These are phyloP conservation scores for Linaria vulgaris DNA, from an alignment of 257 asterid genomes.

Conservation along the genomic window DNA sequence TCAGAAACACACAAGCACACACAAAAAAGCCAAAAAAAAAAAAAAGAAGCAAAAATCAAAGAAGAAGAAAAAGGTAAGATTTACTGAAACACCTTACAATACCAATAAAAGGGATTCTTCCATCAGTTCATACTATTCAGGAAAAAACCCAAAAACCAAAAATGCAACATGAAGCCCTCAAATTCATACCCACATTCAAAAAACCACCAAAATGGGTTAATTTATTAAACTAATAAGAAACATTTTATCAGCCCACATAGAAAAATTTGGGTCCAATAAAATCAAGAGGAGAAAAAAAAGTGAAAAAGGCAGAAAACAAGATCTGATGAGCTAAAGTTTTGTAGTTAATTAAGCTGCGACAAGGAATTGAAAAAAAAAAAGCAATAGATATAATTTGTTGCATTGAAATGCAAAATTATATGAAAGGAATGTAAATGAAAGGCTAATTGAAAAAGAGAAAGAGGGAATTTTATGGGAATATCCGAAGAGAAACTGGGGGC, in stretches of 20 bases:
- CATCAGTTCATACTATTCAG: conserved; percentile 18
- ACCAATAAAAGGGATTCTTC: conserved; percentile 3
- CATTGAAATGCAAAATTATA: conserved; percentile 10
- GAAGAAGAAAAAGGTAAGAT: background rate
- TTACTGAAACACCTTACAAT: conserved; percentile 8
- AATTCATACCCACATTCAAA: conserved; percentile 20
- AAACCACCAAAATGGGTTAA: background rate
- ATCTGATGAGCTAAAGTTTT: conserved; percentile 20
- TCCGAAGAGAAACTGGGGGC: conserved; percentile 45
- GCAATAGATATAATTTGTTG: background rate
- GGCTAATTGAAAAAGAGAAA: conserved; percentile 2
- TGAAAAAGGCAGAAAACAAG: conserved; percentile 6
- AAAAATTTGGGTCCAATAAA: background rate
- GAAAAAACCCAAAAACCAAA: conserved; percentile 29
- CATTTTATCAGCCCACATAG: background rate
- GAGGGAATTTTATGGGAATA: conserved; percentile 5
- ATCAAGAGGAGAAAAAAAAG: background rate
- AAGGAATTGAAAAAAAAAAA: background rate
- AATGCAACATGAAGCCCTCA: conserved; percentile 6
- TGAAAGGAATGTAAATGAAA: background rate
- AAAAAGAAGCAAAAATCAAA: too few species aligned
- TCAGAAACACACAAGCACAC: too few species aligned
- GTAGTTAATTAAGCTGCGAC: background rate
- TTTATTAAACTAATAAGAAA: background rate
- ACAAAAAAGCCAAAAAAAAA: too few species aligned